Base-by-base conservation (phyloP, 2,329 filamentous ascomycete species). In the Zymoseptoria tritici region DNA sequence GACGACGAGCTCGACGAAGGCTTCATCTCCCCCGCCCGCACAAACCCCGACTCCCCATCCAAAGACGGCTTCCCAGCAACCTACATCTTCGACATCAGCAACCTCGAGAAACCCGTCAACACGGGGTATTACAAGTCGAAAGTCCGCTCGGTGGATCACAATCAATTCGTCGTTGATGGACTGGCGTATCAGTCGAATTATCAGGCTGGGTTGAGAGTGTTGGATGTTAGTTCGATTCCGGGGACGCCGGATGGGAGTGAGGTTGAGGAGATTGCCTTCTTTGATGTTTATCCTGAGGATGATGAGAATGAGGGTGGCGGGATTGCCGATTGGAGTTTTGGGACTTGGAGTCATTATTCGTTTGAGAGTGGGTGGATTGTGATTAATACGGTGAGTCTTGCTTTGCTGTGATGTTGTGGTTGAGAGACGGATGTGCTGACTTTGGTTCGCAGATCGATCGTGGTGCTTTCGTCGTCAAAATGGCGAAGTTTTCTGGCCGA, bases 1-100 rank as follows among this genome's bases (percentile, higher is more conserved):
- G 81, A 83, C 62, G 81, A 83, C 62, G 81, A 83, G 67, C 74
- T 79, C 9, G 81, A 84, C 59, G 81, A 84, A 72, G 68, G 78
- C 8, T 68, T 68, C 3, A 70, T 72, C 0, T 78, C 76, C 6
- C 74, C 74, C 0, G 78, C 73, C 0, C 60, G 63, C 56, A 60
- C 63, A 20, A 58, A 58, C 24, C 61, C 63, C 22, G 59, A 67
- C 16, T 62, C 57, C 11, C 65, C 65, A 2, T 61, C 66, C 9
- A 70, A 69, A 0, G 75, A 80, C 52, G 75, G 77, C 1, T 77
- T 70, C 61, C 78, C 80, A 3, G 77, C 79, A 2, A 82, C 79
- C 0, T 82, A 80, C 66, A 80, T 82, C 66, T 80, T 78, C 70
- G 78, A 81, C 67, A 79, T 82, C 60, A 67, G 71, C 3, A 69